phyloP scores from a whole-genome alignment of 805 yeast genomes.

The Starmerella khaoyaiensis region DNA sequence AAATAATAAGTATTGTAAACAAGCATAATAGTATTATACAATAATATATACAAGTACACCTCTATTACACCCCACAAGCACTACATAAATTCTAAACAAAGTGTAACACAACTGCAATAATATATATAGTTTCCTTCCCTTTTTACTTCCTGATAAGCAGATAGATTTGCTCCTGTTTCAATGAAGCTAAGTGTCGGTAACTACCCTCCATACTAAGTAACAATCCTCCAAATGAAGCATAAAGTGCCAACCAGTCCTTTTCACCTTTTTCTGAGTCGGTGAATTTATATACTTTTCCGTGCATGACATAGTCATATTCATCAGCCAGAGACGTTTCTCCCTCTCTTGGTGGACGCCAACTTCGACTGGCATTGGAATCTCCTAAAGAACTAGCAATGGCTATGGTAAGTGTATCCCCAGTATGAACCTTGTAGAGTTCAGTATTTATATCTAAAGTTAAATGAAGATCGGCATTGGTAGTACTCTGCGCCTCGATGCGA shows the following conservation, averaged over 20 bases:
- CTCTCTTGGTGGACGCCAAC: constrained; percentile 75
- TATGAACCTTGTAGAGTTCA: constrained; percentile 75
- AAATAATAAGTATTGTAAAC: no score
- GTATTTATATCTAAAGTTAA: constrained; percentile 81
- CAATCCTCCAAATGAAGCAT: constrained; percentile 91
- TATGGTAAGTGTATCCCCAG: constrained; percentile 67
- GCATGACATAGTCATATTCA: constrained; percentile 96
- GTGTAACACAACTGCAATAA: no score
- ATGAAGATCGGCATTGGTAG: constrained; percentile 65
- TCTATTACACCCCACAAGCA: no score
- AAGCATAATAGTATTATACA: no score
- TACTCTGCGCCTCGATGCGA: constrained; percentile 77
- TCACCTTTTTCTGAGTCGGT: constrained; percentile 51
- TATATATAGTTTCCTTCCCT: no score
- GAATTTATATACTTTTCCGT: constrained; percentile 93
- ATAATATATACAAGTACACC: no score
- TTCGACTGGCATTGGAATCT: constrained; percentile 38
- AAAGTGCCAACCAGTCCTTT: constrained; percentile 56
- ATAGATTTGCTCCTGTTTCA: constrained; percentile 91
- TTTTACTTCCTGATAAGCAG: constrained; percentile 63
- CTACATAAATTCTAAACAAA: no score
- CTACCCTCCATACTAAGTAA: constrained; percentile 90
- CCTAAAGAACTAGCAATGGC: constrained; percentile 70
- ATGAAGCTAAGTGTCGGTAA: constrained; percentile 71
- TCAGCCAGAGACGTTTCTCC: constrained; percentile 82